Percentiles rank a stretch among this genome's conserved stretches.
Evolutionary conservation across 495 filamentous ascomycete genomes (phyloP).

Genomic region (Trichodelitschia bisporula): DNA sequence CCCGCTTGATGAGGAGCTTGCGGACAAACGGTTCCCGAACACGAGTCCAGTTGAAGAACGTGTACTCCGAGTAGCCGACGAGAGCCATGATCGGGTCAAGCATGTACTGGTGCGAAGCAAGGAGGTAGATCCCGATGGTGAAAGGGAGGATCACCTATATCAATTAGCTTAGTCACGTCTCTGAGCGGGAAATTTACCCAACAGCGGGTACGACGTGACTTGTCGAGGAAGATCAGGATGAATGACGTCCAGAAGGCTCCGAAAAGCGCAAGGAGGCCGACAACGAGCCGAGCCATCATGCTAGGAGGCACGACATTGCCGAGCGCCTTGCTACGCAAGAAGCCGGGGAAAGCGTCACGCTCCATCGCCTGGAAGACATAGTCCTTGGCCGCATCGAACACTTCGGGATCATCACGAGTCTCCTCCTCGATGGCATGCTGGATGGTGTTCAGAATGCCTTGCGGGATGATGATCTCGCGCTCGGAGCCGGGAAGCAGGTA

Average conservation of each 20-base stretch:
- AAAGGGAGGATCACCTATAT: slow-evolving; percentile 76
- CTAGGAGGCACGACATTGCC: slow-evolving; percentile 84
- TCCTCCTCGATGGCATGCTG: slow-evolving; percentile 66
- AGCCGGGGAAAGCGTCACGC: slow-evolving; percentile 89
- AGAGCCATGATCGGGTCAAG: slow-evolving; percentile 81
- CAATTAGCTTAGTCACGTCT: slow-evolving; percentile 9
- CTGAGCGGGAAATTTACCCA: slow-evolving; percentile 33
- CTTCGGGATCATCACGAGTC: slow-evolving; percentile 80
- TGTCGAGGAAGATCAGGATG: slow-evolving; percentile 70
- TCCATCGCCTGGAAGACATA: slow-evolving; percentile 99
- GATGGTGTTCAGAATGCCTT: slow-evolving; percentile 59
- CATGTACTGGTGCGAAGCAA: slow-evolving; percentile 79
- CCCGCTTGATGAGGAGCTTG: slow-evolving; percentile 55
- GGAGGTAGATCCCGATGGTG: slow-evolving; percentile 64
- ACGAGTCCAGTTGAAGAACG: slow-evolving; percentile 65
- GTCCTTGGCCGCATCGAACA: slow-evolving; percentile 93
- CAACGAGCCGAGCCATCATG: slow-evolving; percentile 52
- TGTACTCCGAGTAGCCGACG: slow-evolving; percentile 81
- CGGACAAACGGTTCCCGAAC: slow-evolving; percentile 79
- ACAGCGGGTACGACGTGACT: slow-evolving; percentile 42
- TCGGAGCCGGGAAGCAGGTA: slow-evolving; percentile 81
- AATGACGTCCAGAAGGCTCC: slow-evolving; percentile 88
- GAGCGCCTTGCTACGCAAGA: slow-evolving; percentile 78
- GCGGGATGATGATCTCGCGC: slow-evolving; percentile 79
- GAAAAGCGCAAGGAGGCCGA: slow-evolving; percentile 74